These are phyloP conservation scores for Ogataea henricii DNA, from an alignment of 805 yeast species.

Conservation along the genomic window DNA sequence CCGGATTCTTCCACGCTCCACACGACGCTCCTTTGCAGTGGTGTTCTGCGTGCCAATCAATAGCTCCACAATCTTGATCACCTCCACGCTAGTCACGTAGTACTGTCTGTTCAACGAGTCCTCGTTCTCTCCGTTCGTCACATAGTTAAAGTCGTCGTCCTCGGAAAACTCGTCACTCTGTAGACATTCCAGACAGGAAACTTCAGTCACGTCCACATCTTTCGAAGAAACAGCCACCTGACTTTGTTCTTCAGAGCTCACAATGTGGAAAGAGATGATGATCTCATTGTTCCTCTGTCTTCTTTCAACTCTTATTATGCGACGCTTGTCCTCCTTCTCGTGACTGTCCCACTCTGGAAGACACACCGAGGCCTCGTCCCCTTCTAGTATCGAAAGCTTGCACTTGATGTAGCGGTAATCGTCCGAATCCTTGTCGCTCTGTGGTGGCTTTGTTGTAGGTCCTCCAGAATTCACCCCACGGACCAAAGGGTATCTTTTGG, in stretches of 20 bases:
- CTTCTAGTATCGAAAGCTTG: slow-evolving; percentile 46
- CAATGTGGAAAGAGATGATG: slow-evolving; percentile 49
- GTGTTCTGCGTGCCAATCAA: slow-evolving; percentile 51
- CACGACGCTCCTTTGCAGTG: slow-evolving; percentile 54
- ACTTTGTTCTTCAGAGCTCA: slow-evolving; percentile 52
- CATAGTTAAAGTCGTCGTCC: slow-evolving; percentile 22
- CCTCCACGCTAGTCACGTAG: slow-evolving; percentile 69
- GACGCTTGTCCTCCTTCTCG: slow-evolving; percentile 52
- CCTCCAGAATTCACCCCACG: slow-evolving; percentile 65
- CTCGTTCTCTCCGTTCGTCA: slow-evolving; percentile 31
- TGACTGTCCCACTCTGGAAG: slow-evolving; percentile 49
- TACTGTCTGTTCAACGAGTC: slow-evolving; percentile 33
- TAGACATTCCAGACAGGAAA: slow-evolving; percentile 56
- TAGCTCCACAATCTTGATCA: slow-evolving; percentile 63
- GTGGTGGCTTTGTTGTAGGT: slow-evolving; percentile 56
- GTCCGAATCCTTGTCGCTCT: slow-evolving; percentile 27
- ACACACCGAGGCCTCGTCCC: slow-evolving; percentile 50
- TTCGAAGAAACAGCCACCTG: slow-evolving; percentile 40
- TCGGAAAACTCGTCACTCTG: slow-evolving; percentile 23
- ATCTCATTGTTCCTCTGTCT: slow-evolving; percentile 50
- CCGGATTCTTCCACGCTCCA: slow-evolving; percentile 67
- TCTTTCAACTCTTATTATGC: slow-evolving; percentile 61
- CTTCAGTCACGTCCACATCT: slow-evolving; percentile 54
- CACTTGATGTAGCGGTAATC: slow-evolving; percentile 46
- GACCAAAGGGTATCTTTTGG: slow-evolving; percentile 43